phyloP scores from a whole-genome alignment of 495 filamentous ascomycete species.

The Daldinia decipiens region DNA sequence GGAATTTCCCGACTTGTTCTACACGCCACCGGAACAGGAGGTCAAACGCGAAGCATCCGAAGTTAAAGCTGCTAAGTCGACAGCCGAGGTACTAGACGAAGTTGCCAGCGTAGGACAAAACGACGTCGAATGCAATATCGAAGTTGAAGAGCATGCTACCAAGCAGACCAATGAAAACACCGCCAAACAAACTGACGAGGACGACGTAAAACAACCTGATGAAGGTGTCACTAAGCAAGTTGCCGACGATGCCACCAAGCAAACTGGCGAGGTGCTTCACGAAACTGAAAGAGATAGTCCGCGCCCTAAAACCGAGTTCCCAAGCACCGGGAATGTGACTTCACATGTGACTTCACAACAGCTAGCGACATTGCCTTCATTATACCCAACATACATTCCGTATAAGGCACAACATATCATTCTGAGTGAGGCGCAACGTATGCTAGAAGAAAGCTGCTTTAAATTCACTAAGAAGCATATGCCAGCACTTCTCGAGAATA shows the following conservation, averaged over 20 bases:
- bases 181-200: constrained; percentile 1
- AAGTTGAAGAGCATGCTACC: constrained; percentile 1
- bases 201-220: no score
- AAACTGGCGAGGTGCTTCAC: constrained; percentile 6
- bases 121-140: constrained; percentile 20
- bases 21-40: constrained; percentile 39
- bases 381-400: constrained; percentile 55
- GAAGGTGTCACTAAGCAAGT: not conserved
- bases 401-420: constrained; percentile 56
- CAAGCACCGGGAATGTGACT: constrained; percentile 14
- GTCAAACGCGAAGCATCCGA: constrained; percentile 44
- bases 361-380: constrained; percentile 31
- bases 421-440: constrained; percentile 49
- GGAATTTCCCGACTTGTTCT: constrained; percentile 51
- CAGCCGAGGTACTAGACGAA: constrained; percentile 45
- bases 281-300: not conserved
- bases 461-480: constrained; percentile 52
- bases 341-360: constrained; percentile 15
- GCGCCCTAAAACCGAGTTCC: constrained; percentile 5
- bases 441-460: constrained; percentile 57
- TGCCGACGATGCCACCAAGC: not conserved
- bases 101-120: constrained; percentile 34
- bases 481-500: constrained; percentile 44
- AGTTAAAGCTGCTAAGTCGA: constrained; percentile 43
- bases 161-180: constrained; percentile 1